Evolutionary conservation across 257 asterid genomes (phyloP).

Genomic region (Solanum microdontum): DNA sequence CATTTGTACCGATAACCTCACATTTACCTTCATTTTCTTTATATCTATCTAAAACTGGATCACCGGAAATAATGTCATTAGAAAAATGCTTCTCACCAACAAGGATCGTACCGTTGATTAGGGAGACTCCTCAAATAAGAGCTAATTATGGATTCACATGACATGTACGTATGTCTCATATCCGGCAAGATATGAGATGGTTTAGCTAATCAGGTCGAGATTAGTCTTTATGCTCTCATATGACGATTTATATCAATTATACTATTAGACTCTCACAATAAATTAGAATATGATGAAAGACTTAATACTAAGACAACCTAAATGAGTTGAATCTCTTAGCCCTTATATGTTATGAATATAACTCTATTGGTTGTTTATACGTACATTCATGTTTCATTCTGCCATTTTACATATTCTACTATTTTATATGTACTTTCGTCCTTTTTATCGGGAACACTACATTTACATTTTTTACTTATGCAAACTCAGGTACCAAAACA

Average conservation of each 20-base stretch:
- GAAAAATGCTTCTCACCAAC: too few species aligned
- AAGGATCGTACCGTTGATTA: neutral
- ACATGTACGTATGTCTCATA: neutral
- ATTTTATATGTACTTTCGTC: neutral
- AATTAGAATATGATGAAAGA: neutral
- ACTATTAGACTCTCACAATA: neutral
- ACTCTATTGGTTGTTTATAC: neutral
- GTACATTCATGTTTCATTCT: neutral
- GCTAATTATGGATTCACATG: neutral
- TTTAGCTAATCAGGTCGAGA: neutral
- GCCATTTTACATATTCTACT: too few species aligned
- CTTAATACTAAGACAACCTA: neutral
- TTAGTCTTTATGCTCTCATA: neutral
- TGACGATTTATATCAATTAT: neutral
- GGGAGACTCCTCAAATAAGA: neutral
- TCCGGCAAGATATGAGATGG: neutral
- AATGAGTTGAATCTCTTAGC: neutral
- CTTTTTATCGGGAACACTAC: too few species aligned
- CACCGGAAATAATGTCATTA: too few species aligned
- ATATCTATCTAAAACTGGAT: too few species aligned
- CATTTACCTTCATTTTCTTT: too few species aligned
- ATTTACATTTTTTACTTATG: neutral
- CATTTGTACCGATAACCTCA: too few species aligned
- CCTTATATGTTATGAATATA: neutral
- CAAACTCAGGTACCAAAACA: neutral